Conservation (phyloP, 257 asterid species). For the Capsicum pubescens region DNA sequence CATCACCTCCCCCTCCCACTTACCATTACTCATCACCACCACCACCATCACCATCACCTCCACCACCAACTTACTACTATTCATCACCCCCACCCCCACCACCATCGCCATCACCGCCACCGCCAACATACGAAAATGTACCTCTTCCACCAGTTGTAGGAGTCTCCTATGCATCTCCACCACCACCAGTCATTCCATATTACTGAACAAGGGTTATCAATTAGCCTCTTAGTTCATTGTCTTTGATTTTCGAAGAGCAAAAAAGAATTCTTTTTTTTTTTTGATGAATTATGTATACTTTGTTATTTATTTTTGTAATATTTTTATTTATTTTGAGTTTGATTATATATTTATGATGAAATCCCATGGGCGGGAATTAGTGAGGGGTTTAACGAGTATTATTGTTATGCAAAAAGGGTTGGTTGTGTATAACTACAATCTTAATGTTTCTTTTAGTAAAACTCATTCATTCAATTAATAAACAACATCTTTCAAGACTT, state of each 20-base stretch:
- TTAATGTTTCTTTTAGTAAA: slow-evolving; percentile 16
- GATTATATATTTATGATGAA: slow-evolving; percentile 25
- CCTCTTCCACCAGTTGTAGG: slow-evolving; percentile 46
- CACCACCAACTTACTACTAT: slow-evolving; percentile 28
- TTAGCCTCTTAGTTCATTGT: slow-evolving; percentile 19
- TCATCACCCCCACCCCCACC: slow-evolving; percentile 40
- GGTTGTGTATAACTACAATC: slow-evolving; percentile 25
- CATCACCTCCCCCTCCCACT: slow-evolving; percentile 42
- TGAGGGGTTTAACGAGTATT: not conserved
- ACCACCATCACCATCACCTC: slow-evolving; percentile 40
- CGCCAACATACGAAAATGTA: slow-evolving; percentile 37
- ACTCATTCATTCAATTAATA: slow-evolving; percentile 20
- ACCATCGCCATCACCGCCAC: slow-evolving; percentile 39
- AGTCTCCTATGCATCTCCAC: slow-evolving; percentile 52
- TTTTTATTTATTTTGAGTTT: slow-evolving; percentile 23
- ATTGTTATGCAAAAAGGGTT: slow-evolving; percentile 14
- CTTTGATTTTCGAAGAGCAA: slow-evolving; percentile 10
- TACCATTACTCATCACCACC: slow-evolving; percentile 43
- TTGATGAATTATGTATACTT: slow-evolving; percentile 26
- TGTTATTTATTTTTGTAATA: slow-evolving; percentile 25
- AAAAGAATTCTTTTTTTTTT: slow-evolving; percentile 17
- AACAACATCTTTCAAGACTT: not conserved
- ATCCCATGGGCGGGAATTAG: slow-evolving; percentile 24
- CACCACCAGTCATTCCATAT: slow-evolving; percentile 52
- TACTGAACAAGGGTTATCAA: slow-evolving; percentile 31